Conservation (phyloP, 257 asterid species). For the Solanum dulcamara region DNA sequence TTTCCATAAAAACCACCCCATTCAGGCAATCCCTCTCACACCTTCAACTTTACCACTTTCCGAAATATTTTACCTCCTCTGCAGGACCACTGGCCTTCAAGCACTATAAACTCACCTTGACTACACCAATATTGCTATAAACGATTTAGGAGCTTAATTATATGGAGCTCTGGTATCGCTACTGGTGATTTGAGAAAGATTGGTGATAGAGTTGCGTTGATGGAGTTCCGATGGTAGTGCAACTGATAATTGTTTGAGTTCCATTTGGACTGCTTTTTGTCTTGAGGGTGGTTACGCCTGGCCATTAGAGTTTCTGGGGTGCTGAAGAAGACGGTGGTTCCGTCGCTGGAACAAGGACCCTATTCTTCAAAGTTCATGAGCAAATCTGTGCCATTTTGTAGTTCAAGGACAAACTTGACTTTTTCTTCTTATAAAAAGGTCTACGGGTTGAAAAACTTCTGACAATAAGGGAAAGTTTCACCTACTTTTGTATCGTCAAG, state of each 20-base stretch:
- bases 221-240: background rate
- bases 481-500: background rate
- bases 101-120: background rate
- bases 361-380: background rate
- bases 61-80: background rate
- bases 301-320: background rate
- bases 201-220: background rate
- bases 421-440: background rate
- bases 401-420: background rate
- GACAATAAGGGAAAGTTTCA: background rate
- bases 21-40: background rate
- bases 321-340: background rate
- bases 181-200: background rate
- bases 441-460: background rate
- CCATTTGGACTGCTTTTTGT: background rate
- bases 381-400: background rate
- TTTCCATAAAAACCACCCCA: background rate
- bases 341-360: too few species aligned
- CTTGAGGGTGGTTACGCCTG: background rate
- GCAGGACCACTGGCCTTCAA: background rate
- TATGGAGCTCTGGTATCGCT: background rate
- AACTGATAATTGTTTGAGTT: background rate
- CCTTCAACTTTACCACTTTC: background rate
- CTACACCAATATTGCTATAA: background rate
- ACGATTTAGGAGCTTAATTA: background rate